These are phyloP conservation scores for Eucalyptus melliodora DNA, from an alignment of 345 rosid species.

Conservation along the genomic window DNA sequence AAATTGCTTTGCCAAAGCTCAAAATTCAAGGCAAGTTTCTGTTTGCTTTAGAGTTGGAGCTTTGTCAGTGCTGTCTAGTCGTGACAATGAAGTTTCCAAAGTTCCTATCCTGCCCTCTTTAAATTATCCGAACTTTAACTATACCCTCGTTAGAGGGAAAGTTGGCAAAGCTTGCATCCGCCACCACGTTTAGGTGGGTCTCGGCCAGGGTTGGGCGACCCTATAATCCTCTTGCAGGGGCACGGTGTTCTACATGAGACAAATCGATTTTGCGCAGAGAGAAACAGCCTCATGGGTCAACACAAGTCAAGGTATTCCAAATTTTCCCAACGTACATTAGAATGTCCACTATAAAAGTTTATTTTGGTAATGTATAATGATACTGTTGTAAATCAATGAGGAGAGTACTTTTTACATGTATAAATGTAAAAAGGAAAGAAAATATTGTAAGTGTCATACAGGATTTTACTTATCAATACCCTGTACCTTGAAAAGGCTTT, in stretches of 20 bases:
- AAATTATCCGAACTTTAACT: not conserved
- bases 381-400: not conserved
- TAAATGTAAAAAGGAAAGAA: not conserved
- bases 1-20: not conserved
- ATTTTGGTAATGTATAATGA: not conserved
- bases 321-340: not conserved
- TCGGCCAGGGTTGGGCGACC: not conserved
- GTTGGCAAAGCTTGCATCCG: not conserved
- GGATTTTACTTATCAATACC: not conserved
- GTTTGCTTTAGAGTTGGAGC: not conserved
- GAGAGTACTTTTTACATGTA: not conserved
- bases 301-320: not conserved
- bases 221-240: not conserved
- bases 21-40: not conserved
- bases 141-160: not conserved
- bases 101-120: not conserved
- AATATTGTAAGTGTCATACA: not conserved
- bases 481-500: not conserved
- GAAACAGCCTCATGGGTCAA: not conserved
- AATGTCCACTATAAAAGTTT: not conserved
- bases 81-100: not conserved
- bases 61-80: not conserved
- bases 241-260: too few species aligned
- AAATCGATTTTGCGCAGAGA: too few species aligned
- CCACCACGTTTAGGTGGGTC: not conserved